These are phyloP conservation scores for Cucumis hystrix DNA, from an alignment of 306 rosid species.

Conservation along the genomic window DNA sequence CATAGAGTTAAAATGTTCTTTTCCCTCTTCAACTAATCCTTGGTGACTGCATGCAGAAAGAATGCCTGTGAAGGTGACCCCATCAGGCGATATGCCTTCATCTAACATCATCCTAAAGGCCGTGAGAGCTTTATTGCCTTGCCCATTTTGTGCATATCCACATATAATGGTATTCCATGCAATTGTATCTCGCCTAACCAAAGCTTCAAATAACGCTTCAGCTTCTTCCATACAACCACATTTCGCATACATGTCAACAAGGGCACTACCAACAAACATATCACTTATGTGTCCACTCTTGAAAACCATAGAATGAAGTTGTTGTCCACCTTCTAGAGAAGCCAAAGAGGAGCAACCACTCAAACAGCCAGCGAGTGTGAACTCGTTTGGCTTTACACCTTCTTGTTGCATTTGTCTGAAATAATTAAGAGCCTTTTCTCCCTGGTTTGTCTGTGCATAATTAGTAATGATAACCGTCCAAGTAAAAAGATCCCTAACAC, in stretches of 20 bases:
- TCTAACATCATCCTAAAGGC: conserved; percentile 13
- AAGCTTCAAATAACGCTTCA: conserved; percentile 7
- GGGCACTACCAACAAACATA: conserved; percentile 19
- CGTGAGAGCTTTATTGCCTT: conserved; percentile 20
- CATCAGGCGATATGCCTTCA: conserved; percentile 20
- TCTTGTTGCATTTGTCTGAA: conserved; percentile 21
- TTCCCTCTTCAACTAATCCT: conserved; percentile 26
- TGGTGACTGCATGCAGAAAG: conserved; percentile 25
- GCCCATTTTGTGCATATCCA: conserved; percentile 22
- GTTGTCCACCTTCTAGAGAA: conserved; percentile 19
- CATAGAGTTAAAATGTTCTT: conserved; percentile 16
- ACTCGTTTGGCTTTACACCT: conserved; percentile 27
- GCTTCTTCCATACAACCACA: conserved; percentile 27
- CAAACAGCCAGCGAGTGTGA: conserved; percentile 19
- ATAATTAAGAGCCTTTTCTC: conserved; percentile 13
- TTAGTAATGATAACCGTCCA: conserved; percentile 25
- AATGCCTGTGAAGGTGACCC: conserved; percentile 22
- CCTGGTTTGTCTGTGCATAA: conserved; percentile 9
- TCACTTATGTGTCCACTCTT: conserved; percentile 18
- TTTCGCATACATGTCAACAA: conserved; percentile 27
- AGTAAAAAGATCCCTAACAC: conserved; percentile 16
- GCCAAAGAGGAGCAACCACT: conserved; percentile 22
- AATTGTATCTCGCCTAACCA: conserved; percentile 12
- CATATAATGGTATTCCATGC: conserved; percentile 28
- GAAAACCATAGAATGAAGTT: conserved; percentile 20